A percentile compares a stretch with the other conserved stretches of the same genome.
These are phyloP conservation scores for Ascochyta viciae-villosae DNA, from an alignment of 2,329 filamentous ascomycete species.

Conservation along the genomic window DNA sequence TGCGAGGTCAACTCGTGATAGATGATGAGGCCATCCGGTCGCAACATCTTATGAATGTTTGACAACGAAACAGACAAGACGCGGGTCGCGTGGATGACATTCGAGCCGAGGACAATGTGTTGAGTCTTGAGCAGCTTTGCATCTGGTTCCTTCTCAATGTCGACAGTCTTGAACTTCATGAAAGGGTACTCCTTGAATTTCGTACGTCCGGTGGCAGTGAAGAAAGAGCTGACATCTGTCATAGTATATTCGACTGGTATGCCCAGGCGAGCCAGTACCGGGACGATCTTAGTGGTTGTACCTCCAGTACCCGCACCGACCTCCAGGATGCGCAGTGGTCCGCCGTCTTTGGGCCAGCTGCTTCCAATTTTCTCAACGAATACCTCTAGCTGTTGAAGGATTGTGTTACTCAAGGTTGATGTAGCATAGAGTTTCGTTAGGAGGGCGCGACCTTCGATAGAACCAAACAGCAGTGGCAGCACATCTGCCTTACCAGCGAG, in stretches of 20 bases:
- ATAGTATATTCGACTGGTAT: constrained; percentile 50
- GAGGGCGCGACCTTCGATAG: not conserved
- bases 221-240: constrained; percentile 47
- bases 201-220: constrained; percentile 44
- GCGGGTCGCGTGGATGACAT: constrained; percentile 25
- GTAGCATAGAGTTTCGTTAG: not conserved
- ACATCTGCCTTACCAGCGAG: constrained; percentile 49
- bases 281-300: constrained; percentile 33
- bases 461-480: constrained; percentile 51
- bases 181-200: constrained; percentile 34
- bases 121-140: constrained; percentile 2
- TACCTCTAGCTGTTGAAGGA: constrained; percentile 23
- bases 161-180: constrained; percentile 38
- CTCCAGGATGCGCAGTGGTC: constrained; percentile 39
- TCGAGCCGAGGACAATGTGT: constrained; percentile 20
- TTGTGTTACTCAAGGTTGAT: not conserved
- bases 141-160: constrained; percentile 41
- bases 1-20: constrained; percentile 19
- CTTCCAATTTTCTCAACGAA: constrained; percentile 9
- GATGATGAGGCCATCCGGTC: constrained; percentile 13
- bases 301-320: constrained; percentile 28
- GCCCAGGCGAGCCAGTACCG: constrained; percentile 30
- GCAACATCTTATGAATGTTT: constrained; percentile 15
- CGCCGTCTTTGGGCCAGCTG: no score
- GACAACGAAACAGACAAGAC: not conserved